Evolutionary conservation across 345 rosid genomes (phyloP).

Genomic region (Leavenworthia alabamica): DNA sequence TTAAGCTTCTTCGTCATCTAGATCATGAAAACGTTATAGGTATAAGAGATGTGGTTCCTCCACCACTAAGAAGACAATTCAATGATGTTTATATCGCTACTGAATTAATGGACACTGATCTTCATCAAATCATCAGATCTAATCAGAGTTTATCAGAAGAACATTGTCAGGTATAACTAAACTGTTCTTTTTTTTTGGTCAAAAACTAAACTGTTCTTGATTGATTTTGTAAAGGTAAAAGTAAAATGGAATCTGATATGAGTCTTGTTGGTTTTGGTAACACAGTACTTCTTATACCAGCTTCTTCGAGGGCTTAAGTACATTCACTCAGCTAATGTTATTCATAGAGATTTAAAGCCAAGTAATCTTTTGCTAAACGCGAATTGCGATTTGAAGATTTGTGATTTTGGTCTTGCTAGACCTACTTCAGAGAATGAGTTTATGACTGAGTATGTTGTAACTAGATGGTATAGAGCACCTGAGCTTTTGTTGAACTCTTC

Average conservation of each 20-base stretch:
- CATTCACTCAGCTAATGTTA: conserved; percentile 90
- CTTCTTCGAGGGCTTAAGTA: conserved; percentile 89
- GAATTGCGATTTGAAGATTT: conserved; percentile 85
- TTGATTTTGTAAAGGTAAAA: not conserved
- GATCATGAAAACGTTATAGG: conserved; percentile 88
- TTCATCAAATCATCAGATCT: conserved; percentile 88
- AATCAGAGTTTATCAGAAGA: conserved; percentile 86
- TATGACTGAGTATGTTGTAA: conserved; percentile 98
- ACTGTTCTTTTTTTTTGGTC: too few relatives aligned
- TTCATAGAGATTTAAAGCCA: conserved; percentile 93
- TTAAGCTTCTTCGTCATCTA: conserved; percentile 90
- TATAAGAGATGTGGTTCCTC: conserved; percentile 88
- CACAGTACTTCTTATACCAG: conserved; percentile 95
- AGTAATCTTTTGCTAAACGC: conserved; percentile 86
- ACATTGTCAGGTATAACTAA: conserved; percentile 83
- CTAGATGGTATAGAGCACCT: conserved; percentile 98
- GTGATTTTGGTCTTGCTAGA: conserved; percentile 94
- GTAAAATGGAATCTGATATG: not conserved
- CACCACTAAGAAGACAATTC: conserved; percentile 76
- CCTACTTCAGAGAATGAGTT: conserved; percentile 83
- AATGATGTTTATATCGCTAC: conserved; percentile 74
- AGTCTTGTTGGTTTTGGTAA: not conserved
- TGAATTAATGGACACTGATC: conserved; percentile 96
- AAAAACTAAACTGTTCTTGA: not conserved
- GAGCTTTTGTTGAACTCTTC: conserved; percentile 86